Percentiles rank a stretch among this genome's conserved stretches.
These are phyloP conservation scores for Hevea brasiliensis DNA, from an alignment of 345 rosid genomes.

Conservation along the genomic window DNA sequence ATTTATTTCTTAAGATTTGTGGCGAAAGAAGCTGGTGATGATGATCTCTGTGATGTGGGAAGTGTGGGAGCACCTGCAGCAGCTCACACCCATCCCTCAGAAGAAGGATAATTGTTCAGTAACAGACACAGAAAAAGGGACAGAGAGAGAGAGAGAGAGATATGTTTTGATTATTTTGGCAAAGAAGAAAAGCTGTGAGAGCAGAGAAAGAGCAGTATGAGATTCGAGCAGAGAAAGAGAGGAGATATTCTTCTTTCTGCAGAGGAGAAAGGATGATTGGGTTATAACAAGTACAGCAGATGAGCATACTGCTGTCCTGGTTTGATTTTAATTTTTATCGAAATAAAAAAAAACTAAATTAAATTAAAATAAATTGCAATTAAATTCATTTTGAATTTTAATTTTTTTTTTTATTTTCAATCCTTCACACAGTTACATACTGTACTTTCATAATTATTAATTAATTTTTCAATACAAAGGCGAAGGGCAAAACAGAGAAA, in stretches of 20 bases:
- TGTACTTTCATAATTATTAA: no score
- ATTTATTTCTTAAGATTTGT: slow-evolving; percentile 33
- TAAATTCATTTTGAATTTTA: no score
- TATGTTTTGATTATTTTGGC: background rate
- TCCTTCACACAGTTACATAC: no score
- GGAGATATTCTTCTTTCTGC: background rate
- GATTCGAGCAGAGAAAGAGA: background rate
- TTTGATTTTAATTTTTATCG: no score
- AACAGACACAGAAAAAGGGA: background rate
- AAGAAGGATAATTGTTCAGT: slow-evolving; percentile 1
- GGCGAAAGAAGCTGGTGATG: slow-evolving; percentile 84
- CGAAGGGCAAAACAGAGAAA: no score
- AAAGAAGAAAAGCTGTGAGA: background rate
- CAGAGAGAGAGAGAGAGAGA: background rate
- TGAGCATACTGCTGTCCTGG: no score
- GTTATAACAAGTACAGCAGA: slow-evolving; percentile 18
- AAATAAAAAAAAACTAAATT: no score
- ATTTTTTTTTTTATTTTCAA: no score
- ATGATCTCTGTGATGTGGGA: slow-evolving; percentile 74
- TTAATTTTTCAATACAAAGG: no score
- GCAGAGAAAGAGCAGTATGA: background rate
- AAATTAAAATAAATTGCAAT: no score
- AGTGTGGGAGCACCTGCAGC: slow-evolving; percentile 58
- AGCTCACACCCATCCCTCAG: slow-evolving; percentile 70
- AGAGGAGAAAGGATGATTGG: background rate